Percentiles rank a stretch among this genome's conserved stretches.
These are phyloP conservation scores for Globisporangium cylindrosporum DNA, from an alignment of 352 stramenopile genomes.

Conservation along the genomic window DNA sequence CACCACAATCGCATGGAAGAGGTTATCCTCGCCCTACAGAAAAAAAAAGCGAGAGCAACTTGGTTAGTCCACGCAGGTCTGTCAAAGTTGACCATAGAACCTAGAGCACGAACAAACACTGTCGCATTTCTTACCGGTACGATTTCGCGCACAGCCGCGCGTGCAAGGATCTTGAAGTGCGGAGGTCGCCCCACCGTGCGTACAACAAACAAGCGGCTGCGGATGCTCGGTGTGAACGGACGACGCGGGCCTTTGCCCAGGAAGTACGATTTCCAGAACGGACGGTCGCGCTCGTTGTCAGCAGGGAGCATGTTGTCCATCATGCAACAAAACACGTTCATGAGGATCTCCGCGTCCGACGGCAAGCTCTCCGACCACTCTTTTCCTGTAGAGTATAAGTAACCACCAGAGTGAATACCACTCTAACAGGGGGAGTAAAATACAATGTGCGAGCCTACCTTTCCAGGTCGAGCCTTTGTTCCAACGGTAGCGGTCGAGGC, in stretches of 20 bases:
- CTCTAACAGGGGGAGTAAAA: neutral
- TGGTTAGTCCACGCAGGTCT: neutral
- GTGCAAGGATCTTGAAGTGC: slow-evolving; percentile 83
- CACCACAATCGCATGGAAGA: slow-evolving; percentile 81
- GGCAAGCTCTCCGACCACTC: slow-evolving; percentile 77
- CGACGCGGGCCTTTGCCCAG: slow-evolving; percentile 65
- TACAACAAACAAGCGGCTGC: slow-evolving; percentile 73
- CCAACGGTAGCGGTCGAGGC: slow-evolving; percentile 81
- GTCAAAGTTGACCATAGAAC: neutral
- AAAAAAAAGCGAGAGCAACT: neutral
- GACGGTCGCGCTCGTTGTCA: slow-evolving; percentile 70
- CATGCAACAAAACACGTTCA: slow-evolving; percentile 88
- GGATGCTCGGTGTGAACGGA: slow-evolving; percentile 68
- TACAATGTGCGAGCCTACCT: slow-evolving; percentile 14
- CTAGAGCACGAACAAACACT: neutral
- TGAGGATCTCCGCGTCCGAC: slow-evolving; percentile 80
- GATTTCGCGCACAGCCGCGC: slow-evolving; percentile 75
- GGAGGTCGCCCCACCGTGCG: slow-evolving; percentile 70
- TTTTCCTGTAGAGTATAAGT: slow-evolving; percentile 37
- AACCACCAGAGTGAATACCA: neutral
- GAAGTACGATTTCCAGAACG: slow-evolving; percentile 85
- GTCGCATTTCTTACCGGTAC: slow-evolving; percentile 50
- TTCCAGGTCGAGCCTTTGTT: slow-evolving; percentile 81
- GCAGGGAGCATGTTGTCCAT: slow-evolving; percentile 85
- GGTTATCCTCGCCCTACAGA: slow-evolving; percentile 76